Base-by-base conservation (phyloP, 73 alveolate genomes). In the Symbiodinium pilosum region DNA sequence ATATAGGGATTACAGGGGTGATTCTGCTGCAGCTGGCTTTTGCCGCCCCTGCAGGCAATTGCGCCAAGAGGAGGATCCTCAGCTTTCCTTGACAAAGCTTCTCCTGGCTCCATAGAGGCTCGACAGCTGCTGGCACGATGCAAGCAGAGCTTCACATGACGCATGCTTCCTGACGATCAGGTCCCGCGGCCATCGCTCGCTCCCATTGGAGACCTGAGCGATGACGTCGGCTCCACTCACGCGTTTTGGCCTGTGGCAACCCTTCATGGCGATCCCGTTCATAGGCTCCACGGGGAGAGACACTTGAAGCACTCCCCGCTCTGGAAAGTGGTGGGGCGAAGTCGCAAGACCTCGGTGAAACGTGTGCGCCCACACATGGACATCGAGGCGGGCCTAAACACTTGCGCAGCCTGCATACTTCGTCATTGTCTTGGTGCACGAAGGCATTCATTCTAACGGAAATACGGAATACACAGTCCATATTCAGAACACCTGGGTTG, bases 271-370 rank as follows among this genome's bases (percentile, higher is more conserved):
- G 59, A 47, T 14, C 59, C 21, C 59, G 59, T 14, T 6, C n/a
- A n/a, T n/a, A 6, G 73, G 73, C 73, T 54, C 26, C 32, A 54
- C 20, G 26, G 34, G 32, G 34, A 9, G 20, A 30, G 73, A 54
- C 39, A 14, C 81, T 30, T 64, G 81, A 64, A 64, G 39, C 81
- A 64, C 7, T 64, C 81, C 40, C 81, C 81, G 30, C 81, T 64
- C 81, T 64, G 81, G 81, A 64, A 91, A 43, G 96, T 69, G 81
- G 88, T 91, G 36, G 96, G 96, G 39, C 96, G 96, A n/a, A 52
- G 96, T 20, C 43, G 96, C 28, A 91, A 69, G 54, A 24, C 75
- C 47, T 1, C 4, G 81, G 81, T n/a, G 36, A 41, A 34, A 18
- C 73, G 32, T 18, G 36, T 43, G 43, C 40, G 36, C 42, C 44